Evolutionary conservation across 2,329 filamentous ascomycete genomes (phyloP), one percentile per base, ranked within the genome.

Genomic region (Cryoendolithus antarcticus): DNA sequence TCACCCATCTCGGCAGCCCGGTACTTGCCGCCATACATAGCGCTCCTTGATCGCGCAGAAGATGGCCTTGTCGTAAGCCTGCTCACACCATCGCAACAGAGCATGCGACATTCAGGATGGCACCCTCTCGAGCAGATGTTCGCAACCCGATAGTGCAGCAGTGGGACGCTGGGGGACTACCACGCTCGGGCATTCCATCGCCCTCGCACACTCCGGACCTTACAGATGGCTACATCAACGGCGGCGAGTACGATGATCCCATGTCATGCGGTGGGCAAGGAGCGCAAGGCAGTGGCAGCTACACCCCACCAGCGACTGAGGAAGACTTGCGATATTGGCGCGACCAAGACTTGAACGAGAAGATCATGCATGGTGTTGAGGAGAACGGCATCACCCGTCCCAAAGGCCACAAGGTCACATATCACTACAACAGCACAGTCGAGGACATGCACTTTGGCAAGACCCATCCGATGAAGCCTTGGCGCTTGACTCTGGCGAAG

Each of bases 381-480:
- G 60, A 67, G 43, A 68, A 83, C 60, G 80, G 77, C 49, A 82
- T 94, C 53, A 75, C 77, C 37, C 74, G 77, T 28, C 86, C 86
- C 2, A 80, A 82, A 56, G 86, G 86, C 50, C 86, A 91, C 63
- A 86, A 74, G 27, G 88, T 95, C 35, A 94, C 88, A 10, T 95
- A 88, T 63, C 89, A 96, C 60, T 85, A 86, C 63, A 94, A 94
- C 54, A 83, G 88, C 1, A 80, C 85, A 45, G 91, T 95, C 60
- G 89, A 96, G 64, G 81, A 82, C 56, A 86, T 95, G 61, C 89
- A 96, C 61, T 96, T 96, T 60, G 89, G 89, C 48, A 81, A 83
- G 63, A 86, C 83, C 8, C 89, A 96, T 65, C 89, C 89, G 9
- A 96, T 96, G 89, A 96, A 96, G 61, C 89, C 89, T 44, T 95